Percentiles rank a stretch among this genome's conserved stretches.
phyloP scores from a whole-genome alignment of 768 basidiomycete genomes.

The Rossbeevera mucosa region DNA sequence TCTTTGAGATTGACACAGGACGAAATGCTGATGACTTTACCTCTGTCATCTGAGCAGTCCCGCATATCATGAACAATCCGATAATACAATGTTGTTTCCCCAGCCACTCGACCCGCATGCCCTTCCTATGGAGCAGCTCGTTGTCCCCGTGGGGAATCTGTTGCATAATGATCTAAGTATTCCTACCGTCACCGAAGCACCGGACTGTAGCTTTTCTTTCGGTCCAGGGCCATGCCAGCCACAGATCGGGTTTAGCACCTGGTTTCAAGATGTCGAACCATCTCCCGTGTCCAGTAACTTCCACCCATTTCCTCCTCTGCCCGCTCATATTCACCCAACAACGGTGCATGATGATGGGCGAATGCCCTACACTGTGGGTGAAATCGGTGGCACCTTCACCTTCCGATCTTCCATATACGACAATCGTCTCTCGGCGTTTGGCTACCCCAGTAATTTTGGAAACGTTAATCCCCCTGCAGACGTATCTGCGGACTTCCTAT shows the following conservation, averaged over 20 bases:
- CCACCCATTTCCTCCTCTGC: background rate
- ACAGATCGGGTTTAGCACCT: background rate
- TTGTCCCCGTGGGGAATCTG: background rate
- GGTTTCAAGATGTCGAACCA: background rate
- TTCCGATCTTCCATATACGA: background rate
- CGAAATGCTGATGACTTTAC: slow-evolving; percentile 1
- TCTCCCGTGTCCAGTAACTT: background rate
- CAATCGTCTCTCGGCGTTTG: background rate
- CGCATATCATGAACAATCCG: background rate
- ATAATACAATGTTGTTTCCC: background rate
- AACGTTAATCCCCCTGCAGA: background rate
- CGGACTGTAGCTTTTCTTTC: background rate
- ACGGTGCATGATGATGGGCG: background rate
- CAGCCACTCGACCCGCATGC: background rate
- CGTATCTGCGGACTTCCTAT: background rate
- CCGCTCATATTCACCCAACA: background rate
- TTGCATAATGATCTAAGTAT: background rate
- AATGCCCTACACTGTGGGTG: background rate
- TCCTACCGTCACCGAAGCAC: background rate
- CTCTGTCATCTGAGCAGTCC: background rate
- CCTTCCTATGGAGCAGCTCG: background rate
- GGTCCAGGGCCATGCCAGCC: background rate
- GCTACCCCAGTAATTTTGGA: background rate
- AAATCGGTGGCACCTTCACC: background rate
- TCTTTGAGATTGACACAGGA: background rate